Base-by-base conservation (phyloP, 208 protist genomes). In the Wallacemonas rigidus region DNA sequence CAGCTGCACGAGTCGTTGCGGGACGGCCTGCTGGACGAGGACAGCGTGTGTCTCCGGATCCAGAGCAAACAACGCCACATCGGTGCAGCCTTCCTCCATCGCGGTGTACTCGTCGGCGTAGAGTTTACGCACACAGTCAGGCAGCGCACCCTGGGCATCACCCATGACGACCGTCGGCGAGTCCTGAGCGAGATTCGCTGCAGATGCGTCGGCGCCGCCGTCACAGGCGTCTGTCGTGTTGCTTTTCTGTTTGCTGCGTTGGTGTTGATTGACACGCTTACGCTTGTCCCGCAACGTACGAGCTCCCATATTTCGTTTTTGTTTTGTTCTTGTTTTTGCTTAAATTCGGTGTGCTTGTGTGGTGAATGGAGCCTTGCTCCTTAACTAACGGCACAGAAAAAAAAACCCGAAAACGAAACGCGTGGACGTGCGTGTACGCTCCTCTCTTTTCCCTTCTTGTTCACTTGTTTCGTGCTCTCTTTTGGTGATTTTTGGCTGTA, bases 61-160 rank as follows among this genome's bases (percentile, higher is more conserved):
- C 26, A 87, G 76, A 0, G 80, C 72, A 60, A 90, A 93, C 53
- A 78, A 48, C 0, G 78, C 67, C 5, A 90, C 53, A 67, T 93
- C 85, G 15, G 55, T 64, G 67, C 85, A 90, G 40, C 78, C 85
- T 12, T 93, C 88, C 69, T 88, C 85, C 14, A 93, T 58, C 8
- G 72, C 73, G 2, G 63, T 57, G 65, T 79, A 93, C 6, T 86
- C 67, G 8, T 15, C 65, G 6, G 80, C 57, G 55, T 77, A 72
- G 15, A 93, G 79, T 44, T 86, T 82, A 15, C 68, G 75, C 26
- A 90, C 74, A 70, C 84, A 93, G 17, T 72, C 71, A 2, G 76
- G 74, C 11, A 83, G 57, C 41, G 53, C 3, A 9, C 47, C 41
- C 2, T 45, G 43, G 11, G 12, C 60, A 8, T n/a, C 60, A 6